These are phyloP conservation scores for Hysterium pulicare DNA, from an alignment of 2,329 filamentous ascomycete species.

Conservation along the genomic window DNA sequence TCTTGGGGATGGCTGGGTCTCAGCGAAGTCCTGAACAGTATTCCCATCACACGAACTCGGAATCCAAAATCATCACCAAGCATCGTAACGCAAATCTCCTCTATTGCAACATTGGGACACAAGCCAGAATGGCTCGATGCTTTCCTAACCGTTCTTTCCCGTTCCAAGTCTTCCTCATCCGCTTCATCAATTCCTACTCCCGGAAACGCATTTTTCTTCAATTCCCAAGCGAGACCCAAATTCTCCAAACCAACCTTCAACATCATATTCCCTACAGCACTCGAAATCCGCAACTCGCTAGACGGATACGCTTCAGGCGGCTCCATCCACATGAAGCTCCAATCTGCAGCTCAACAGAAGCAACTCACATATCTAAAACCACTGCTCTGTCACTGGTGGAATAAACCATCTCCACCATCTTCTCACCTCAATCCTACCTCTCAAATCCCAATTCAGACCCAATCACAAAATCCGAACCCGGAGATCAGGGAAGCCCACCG, in stretches of 20 bases:
- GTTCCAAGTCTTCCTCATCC: conserved; percentile 7
- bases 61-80: conserved; percentile 32
- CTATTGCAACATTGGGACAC: conserved; percentile 72
- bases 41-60: conserved; percentile 31
- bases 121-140: conserved; percentile 69
- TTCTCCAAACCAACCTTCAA: conserved; percentile 53
- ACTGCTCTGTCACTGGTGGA: conserved; percentile 70
- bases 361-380: conserved; percentile 71
- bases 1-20: conserved; percentile 76
- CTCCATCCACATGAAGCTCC: conserved; percentile 78
- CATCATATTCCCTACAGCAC: conserved; percentile 75
- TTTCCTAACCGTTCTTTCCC: conserved; percentile 48
- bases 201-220: too few species aligned
- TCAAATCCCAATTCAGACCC: too few species aligned
- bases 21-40: conserved; percentile 54
- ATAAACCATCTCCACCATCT: neutral
- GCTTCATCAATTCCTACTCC: too few species aligned
- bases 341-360: conserved; percentile 66
- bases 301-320: conserved; percentile 74
- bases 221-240: conserved; percentile 3
- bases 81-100: conserved; percentile 68
- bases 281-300: conserved; percentile 72
- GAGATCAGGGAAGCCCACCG: conserved; percentile 39
- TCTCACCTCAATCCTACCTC: conserved; percentile 1
- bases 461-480: too few species aligned